These are phyloP conservation scores for Lathyrus sativus DNA, from an alignment of 306 rosid genomes.

Conservation along the genomic window DNA sequence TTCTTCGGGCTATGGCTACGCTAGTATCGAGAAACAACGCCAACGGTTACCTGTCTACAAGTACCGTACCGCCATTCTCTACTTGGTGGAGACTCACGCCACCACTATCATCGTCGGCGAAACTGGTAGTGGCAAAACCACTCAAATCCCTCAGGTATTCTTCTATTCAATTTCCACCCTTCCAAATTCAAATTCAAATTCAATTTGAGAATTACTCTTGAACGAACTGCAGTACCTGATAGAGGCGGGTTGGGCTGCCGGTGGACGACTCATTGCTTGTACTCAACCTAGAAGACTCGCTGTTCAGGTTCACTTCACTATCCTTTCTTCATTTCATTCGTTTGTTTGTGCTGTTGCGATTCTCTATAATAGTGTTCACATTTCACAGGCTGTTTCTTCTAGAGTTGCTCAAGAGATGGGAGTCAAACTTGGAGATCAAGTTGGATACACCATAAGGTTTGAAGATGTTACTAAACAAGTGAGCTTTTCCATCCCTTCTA, in stretches of 20 bases:
- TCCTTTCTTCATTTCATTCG: not conserved
- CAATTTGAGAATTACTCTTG: not conserved
- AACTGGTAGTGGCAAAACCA: slow-evolving; percentile 95
- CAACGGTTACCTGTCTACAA: slow-evolving; percentile 87
- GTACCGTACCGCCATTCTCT: slow-evolving; percentile 80
- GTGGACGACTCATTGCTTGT: slow-evolving; percentile 87
- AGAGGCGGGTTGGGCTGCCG: slow-evolving; percentile 92
- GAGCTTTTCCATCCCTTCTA: slow-evolving; percentile 7
- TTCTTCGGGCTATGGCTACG: slow-evolving; percentile 51
- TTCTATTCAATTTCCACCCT: not conserved
- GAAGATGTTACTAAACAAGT: slow-evolving; percentile 85
- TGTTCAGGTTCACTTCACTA: slow-evolving; percentile 59
- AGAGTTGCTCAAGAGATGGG: slow-evolving; percentile 96
- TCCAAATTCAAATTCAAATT: slow-evolving; percentile 1
- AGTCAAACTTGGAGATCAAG: slow-evolving; percentile 86
- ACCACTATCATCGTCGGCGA: slow-evolving; percentile 91
- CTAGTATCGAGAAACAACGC: slow-evolving; percentile 75
- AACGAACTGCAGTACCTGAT: slow-evolving; percentile 59
- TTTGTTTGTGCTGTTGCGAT: not conserved
- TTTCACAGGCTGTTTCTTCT: slow-evolving; percentile 74
- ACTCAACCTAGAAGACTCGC: slow-evolving; percentile 94
- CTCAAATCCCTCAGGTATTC: slow-evolving; percentile 91
- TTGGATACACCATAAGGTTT: slow-evolving; percentile 92
- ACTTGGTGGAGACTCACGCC: slow-evolving; percentile 79
- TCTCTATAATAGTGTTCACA: not conserved